Conservation (phyloP, 192 early-diverging fungal genomes). For the Dissophora ornata region DNA sequence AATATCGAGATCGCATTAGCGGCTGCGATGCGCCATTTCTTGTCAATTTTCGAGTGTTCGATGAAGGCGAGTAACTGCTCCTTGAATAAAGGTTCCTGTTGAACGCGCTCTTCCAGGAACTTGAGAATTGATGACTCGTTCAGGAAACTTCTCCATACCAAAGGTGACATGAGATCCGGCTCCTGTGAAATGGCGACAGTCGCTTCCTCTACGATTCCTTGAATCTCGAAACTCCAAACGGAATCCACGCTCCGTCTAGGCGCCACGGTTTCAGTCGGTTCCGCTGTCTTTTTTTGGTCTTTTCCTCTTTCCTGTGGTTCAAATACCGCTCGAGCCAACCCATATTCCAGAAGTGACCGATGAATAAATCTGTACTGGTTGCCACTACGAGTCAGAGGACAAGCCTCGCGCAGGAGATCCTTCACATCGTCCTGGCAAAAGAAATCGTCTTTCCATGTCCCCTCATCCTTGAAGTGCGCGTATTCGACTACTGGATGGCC, state of each 20-base stretch:
- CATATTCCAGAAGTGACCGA: slow-evolving; percentile 12
- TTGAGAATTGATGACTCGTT: not conserved
- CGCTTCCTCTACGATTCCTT: not conserved
- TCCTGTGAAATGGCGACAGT: too few species aligned
- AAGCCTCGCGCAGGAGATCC: not conserved
- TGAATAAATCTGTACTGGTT: slow-evolving; percentile 12
- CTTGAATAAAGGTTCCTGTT: slow-evolving; percentile 2
- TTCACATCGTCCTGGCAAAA: not conserved
- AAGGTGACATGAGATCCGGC: not conserved
- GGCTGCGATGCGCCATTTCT: not conserved
- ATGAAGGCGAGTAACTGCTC: not conserved
- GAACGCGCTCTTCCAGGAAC: slow-evolving; percentile 5
- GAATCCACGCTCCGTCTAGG: not conserved
- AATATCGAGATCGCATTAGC: slow-evolving; percentile 15
- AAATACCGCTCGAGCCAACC: not conserved
- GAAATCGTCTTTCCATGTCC: too few species aligned
- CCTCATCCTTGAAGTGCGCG: too few species aligned
- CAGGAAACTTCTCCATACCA: not conserved
- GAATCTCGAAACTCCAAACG: not conserved
- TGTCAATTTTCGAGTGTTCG: slow-evolving; percentile 1
- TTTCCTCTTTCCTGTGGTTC: slow-evolving; percentile 2
- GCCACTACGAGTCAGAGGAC: not conserved
- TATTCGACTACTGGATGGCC: too few species aligned
- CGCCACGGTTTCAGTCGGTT: not conserved
- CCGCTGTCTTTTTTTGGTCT: not conserved